Base-by-base conservation (phyloP, 495 filamentous ascomycete genomes). In the Chaetomium fimeti region DNA sequence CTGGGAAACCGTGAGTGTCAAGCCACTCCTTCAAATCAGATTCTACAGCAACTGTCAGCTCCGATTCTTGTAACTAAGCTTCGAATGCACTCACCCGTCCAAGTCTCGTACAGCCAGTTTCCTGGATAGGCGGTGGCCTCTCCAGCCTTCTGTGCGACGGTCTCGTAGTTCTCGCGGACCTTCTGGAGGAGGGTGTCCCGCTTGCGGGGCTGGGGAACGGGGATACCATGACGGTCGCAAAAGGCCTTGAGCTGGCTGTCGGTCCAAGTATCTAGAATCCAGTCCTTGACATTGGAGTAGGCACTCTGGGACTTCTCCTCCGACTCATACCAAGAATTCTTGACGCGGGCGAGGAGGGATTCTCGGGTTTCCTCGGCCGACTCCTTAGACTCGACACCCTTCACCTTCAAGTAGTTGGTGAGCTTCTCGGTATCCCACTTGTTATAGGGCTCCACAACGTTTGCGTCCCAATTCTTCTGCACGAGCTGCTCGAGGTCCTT, bases 51-150 rank as follows among this genome's bases (percentile, higher is more conserved):
- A 88, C 74, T 42, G 89, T 87, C 13, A 70, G 60, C 32, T 32
- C 52, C 5, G 2, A 18, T 16, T 2, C 0, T 24, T n/a, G 0
- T 38, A 20, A 2, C 28, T 8, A 43, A 28, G 4, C 20, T 13
- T 0, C 3, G 5, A 2, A 12, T 29, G 7, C 89, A 47, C 93
- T 84, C 40, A 72, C 69, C 69, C 51, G 88, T 85, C 94, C 94
- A 98, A 42, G 88, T 81, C 63, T 86, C 85, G 70, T 97, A 98
- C 38, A 98, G 78, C 94, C 94, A 98, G 76, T 96, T 87, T n/a
- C 94, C 94, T 45, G 94, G 94, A 68, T 98, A 98, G 12, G 84
- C 72, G 43, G 84, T 79, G 1, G 91, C 89, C 76, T 97, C 89
- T 65, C 90, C 91, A 47, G 84, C 81, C 78, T 96, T 97, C 72